phyloP scores from a whole-genome alignment of 2,329 filamentous ascomycete species.

The Coleophoma eucalyptorum region DNA sequence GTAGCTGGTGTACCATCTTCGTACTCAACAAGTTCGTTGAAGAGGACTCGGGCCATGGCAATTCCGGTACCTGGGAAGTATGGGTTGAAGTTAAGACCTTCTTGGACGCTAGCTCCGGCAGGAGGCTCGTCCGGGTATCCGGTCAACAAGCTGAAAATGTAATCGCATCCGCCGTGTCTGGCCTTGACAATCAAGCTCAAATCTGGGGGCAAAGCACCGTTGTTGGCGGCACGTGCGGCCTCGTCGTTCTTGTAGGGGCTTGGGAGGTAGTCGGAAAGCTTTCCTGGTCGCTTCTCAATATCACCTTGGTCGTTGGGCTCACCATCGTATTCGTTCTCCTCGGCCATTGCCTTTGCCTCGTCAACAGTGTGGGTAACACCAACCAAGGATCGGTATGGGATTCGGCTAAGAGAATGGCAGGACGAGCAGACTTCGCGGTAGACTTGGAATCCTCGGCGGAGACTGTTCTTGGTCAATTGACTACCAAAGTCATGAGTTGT shows the following conservation, averaged over 20 bases:
- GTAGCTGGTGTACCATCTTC: conserved; percentile 93
- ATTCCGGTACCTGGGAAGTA: conserved; percentile 99
- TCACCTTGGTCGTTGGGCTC: conserved; percentile 98
- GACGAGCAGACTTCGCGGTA: conserved; percentile 98
- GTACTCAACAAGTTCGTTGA: conserved; percentile 96
- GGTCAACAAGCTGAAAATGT: conserved; percentile 95
- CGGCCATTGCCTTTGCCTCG: conserved; percentile 94
- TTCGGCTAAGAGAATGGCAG: conserved; percentile 93
- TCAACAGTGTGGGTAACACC: conserved; percentile 92
- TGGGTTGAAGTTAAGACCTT: conserved; percentile 98
- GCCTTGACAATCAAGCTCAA: conserved; percentile 97
- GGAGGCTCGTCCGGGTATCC: conserved; percentile 97
- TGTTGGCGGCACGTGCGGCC: conserved; percentile 95
- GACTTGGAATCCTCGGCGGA: conserved; percentile 98
- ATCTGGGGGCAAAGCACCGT: conserved; percentile 95
- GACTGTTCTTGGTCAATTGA: conserved; percentile 47
- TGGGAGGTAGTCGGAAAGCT: conserved; percentile 96
- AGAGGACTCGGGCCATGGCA: conserved; percentile 97
- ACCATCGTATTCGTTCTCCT: conserved; percentile 97
- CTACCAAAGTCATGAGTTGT: conserved; percentile 9
- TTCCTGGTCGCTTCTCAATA: conserved; percentile 97
- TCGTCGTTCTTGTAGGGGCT: conserved; percentile 98
- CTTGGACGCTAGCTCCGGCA: conserved; percentile 78
- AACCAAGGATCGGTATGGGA: conserved; percentile 90
- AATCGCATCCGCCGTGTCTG: conserved; percentile 95